Evolutionary conservation across 1,139 yeast species (phyloP).

Genomic region (Pichia sp.): DNA sequence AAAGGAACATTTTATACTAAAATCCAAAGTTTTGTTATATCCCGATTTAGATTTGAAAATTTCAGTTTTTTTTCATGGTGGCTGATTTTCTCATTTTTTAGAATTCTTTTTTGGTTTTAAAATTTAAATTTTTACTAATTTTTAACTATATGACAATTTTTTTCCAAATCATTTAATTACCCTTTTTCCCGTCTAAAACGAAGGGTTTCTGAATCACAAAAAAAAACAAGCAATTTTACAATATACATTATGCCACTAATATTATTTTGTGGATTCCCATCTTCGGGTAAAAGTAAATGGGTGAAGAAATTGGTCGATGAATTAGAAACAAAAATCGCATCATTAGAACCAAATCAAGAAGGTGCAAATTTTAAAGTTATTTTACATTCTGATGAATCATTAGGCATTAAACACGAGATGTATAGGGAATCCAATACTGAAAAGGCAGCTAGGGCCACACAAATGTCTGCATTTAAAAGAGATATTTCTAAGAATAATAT

Average conservation of each 20-base stretch:
- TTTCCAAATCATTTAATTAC: no score
- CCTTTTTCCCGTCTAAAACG: no score
- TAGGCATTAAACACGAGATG: conserved; percentile 64
- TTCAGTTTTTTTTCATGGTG: no score
- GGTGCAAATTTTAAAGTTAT: conserved; percentile 56
- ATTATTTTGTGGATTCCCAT: conserved; percentile 77
- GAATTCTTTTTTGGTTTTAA: no score
- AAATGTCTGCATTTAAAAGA: conserved; percentile 84
- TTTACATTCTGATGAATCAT: conserved; percentile 68
- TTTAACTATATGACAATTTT: no score
- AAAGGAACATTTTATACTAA: background rate
- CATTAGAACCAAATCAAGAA: conserved; percentile 36
- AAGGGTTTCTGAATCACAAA: no score
- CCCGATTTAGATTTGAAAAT: no score
- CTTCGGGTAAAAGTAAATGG: conserved; percentile 76
- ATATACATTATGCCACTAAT: conserved; percentile 68
- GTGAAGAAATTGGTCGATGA: conserved; percentile 49
- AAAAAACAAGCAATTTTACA: no score
- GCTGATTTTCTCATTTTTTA: no score
- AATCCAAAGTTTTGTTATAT: no score
- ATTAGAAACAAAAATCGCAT: conserved; percentile 44
- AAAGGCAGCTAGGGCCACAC: conserved; percentile 75
- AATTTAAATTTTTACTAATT: no score
- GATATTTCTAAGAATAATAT: conserved; percentile 62
- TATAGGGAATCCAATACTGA: conserved; percentile 69